phyloP scores from a whole-genome alignment of 1,139 yeast genomes.

The Yamadazyma kanchanaburiensis region DNA sequence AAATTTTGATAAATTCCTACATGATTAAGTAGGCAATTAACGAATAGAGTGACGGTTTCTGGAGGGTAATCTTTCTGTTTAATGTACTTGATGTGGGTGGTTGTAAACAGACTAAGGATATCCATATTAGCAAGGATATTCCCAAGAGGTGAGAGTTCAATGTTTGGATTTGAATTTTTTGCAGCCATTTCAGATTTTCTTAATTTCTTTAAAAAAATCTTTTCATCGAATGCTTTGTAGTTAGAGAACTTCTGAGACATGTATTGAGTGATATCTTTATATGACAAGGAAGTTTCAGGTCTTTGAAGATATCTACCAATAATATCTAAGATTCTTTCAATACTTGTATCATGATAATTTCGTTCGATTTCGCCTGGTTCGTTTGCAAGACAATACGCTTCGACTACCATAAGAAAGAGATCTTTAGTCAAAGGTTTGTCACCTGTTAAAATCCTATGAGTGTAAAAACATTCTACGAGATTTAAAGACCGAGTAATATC shows the following conservation, averaged over 20 bases:
- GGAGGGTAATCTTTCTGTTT: conserved; percentile 12
- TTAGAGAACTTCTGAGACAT: conserved; percentile 29
- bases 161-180: conserved; percentile 15
- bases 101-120: conserved; percentile 21
- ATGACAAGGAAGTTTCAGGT: conserved; percentile 14
- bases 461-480: conserved; percentile 35
- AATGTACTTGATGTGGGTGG: conserved; percentile 24
- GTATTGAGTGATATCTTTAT: conserved; percentile 28
- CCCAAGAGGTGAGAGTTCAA: conserved; percentile 24
- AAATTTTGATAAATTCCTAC: conserved; percentile 33
- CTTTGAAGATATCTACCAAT: conserved; percentile 23
- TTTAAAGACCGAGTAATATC: conserved; percentile 34
- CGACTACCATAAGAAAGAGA: conserved; percentile 30
- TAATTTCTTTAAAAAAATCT: conserved; percentile 13
- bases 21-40: conserved; percentile 39
- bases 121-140: conserved; percentile 31
- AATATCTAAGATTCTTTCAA: conserved; percentile 31
- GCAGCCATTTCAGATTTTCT: background rate
- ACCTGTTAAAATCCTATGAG: conserved; percentile 30
- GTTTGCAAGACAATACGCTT: conserved; percentile 30
- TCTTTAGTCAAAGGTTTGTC: conserved; percentile 32
- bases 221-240: conserved; percentile 21
- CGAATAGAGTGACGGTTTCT: conserved; percentile 26
- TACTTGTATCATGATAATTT: conserved; percentile 18
- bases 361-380: conserved; percentile 1